Base-by-base conservation (phyloP, 371 early-diverging fungal genomes). In the Coemansia sp. region DNA sequence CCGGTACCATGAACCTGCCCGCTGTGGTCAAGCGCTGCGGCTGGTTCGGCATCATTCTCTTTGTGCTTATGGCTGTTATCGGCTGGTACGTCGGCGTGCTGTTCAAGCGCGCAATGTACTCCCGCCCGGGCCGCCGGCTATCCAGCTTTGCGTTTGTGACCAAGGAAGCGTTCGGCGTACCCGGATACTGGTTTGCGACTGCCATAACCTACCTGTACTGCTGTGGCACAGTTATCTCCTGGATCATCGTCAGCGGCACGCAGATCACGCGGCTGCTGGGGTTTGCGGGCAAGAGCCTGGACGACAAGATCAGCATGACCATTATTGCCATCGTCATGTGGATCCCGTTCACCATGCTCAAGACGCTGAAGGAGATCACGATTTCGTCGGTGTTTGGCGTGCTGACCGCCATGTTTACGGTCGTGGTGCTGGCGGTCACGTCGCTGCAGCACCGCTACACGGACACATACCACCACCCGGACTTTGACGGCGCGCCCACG, bases 1-100 rank as follows among this genome's bases (percentile, higher is more conserved):
- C 90, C 5, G 94, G 94, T 30, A 86, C 90, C 4, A 80, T 93
- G 31, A 89, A 91, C 40, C 81, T 94, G 34, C 91, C 92, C 14
- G 86, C 83, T 39, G 89, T 90, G 20, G 73, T 94, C n/a, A 82
- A 78, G 36, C 88, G 89, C 53, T 85, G 88, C 57, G 93, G 93
- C 13, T 94, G 94, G 94, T 76, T 91, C 31, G 88, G 89, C 68
- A 57, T 92, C 4, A 34, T 85, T n/a, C 81, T 92, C 57, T 79
- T 94, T 35, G 77, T 86, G 7, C 70, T 92, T 36, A 84, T 90
- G 51, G 89, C 90, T 55, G 55, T 81, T 8, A 86, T 90, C 78
- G 88, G 90, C 57, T 78, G 85, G 63, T 90, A 88, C 71, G 82
- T 88, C 5, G 87, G 89, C 30, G 79, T 77, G 10, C 79, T 90